phyloP scores from a whole-genome alignment of 495 filamentous ascomycete genomes.

The Penicillium robsamsonii region DNA sequence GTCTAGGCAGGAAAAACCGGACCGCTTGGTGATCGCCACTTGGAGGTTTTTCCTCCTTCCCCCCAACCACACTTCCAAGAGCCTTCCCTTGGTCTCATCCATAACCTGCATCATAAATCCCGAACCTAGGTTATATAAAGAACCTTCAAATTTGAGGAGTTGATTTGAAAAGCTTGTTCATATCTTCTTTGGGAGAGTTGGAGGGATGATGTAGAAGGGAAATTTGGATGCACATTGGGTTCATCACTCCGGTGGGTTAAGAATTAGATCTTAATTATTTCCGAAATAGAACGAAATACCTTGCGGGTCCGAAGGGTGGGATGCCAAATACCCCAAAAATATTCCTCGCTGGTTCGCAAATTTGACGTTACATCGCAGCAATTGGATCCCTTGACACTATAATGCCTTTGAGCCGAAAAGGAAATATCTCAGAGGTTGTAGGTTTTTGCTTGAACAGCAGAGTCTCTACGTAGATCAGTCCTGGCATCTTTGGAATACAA shows the following conservation, averaged over 20 bases:
- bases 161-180: neutral
- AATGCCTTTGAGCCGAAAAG: neutral
- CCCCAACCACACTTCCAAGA: too few species aligned
- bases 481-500: neutral
- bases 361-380: constrained; percentile 1
- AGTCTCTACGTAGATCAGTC: neutral
- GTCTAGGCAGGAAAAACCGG: too few species aligned
- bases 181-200: neutral
- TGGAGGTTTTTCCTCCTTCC: too few species aligned
- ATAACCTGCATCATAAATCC: too few species aligned
- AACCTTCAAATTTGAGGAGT: constrained; percentile 3
- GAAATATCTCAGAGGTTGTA: neutral
- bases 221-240: neutral
- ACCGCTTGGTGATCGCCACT: too few species aligned
- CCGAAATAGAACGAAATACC: neutral
- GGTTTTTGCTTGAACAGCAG: neutral
- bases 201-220: neutral
- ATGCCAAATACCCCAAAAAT: neutral
- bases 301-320: neutral
- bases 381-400: neutral
- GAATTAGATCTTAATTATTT: neutral
- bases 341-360: neutral
- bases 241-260: neutral
- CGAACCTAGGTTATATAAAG: too few species aligned
- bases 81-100: too few species aligned